These are phyloP conservation scores for Pilatotrama ljubarskyi DNA, from an alignment of 768 basidiomycete species.

Conservation along the genomic window DNA sequence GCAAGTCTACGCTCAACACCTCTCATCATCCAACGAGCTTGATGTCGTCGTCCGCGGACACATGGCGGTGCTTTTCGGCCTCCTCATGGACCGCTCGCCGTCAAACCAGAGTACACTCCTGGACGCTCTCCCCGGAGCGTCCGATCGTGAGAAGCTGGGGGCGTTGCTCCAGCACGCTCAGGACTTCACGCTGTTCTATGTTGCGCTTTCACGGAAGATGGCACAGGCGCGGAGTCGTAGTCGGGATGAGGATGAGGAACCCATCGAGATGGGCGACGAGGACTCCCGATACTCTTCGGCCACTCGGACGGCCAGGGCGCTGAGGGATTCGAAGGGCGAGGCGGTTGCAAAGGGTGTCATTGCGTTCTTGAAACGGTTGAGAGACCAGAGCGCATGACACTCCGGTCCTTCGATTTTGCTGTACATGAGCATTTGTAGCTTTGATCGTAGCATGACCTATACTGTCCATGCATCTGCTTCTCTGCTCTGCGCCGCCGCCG, in stretches of 20 bases:
- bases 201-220: conserved; percentile 33
- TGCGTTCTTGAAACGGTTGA: conserved; percentile 49
- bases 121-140: conserved; percentile 37
- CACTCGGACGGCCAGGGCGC: conserved; percentile 7
- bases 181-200: conserved; percentile 45
- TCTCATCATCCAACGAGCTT: conserved; percentile 31
- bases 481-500: no score
- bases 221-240: conserved; percentile 11
- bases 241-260: neutral
- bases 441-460: neutral
- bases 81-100: conserved; percentile 40
- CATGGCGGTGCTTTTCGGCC: conserved; percentile 70
- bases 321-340: conserved; percentile 30
- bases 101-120: conserved; percentile 37
- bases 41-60: conserved; percentile 66
- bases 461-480: no score
- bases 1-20: conserved; percentile 47
- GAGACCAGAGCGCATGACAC: conserved; percentile 5
- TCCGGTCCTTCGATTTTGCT: neutral
- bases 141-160: conserved; percentile 31
- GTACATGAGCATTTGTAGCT: neutral
- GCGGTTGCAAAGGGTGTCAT: conserved; percentile 45
- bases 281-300: neutral
- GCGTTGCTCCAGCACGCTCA: conserved; percentile 38
- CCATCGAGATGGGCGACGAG: conserved; percentile 14